A percentile compares a stretch with the other conserved stretches of the same genome.
Conservation (phyloP, 371 early-diverging fungal genomes). For the Circinella minor region DNA sequence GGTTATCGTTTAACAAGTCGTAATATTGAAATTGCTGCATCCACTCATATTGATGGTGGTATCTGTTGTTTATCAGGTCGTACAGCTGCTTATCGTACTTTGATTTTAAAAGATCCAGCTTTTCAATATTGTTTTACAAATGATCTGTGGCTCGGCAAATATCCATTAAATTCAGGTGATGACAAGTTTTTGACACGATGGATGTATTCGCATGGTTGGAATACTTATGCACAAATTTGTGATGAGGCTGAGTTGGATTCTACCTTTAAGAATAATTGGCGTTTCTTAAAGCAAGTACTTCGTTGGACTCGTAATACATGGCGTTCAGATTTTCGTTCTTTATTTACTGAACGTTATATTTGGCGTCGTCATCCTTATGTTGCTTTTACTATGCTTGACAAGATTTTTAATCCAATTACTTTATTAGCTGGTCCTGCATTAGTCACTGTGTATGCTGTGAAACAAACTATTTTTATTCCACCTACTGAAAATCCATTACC, state of each 20-base stretch:
- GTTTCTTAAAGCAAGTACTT: slow-evolving; percentile 70
- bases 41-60: slow-evolving; percentile 76
- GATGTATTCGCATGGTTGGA: slow-evolving; percentile 74
- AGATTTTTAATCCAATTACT: slow-evolving; percentile 73
- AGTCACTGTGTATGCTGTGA: slow-evolving; percentile 49
- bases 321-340: slow-evolving; percentile 70
- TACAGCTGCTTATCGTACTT: slow-evolving; percentile 75
- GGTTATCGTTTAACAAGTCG: slow-evolving; percentile 71
- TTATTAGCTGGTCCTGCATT: slow-evolving; percentile 69
- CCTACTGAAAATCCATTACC: slow-evolving; percentile 25
- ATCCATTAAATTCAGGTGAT: slow-evolving; percentile 75
- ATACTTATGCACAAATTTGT: slow-evolving; percentile 69
- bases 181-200: slow-evolving; percentile 78
- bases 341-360: slow-evolving; percentile 65
- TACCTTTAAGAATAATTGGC: slow-evolving; percentile 79
- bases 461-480: slow-evolving; percentile 22
- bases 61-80: slow-evolving; percentile 75
- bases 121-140: slow-evolving; percentile 74
- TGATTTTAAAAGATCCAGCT: slow-evolving; percentile 70
- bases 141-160: slow-evolving; percentile 71
- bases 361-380: slow-evolving; percentile 73
- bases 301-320: slow-evolving; percentile 80
- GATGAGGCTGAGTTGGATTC: slow-evolving; percentile 70
- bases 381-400: slow-evolving; percentile 77
- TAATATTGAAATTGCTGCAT: slow-evolving; percentile 73